Conservation (phyloP, 2,329 filamentous ascomycete species). For the Clarireedia homoeocarpa region DNA sequence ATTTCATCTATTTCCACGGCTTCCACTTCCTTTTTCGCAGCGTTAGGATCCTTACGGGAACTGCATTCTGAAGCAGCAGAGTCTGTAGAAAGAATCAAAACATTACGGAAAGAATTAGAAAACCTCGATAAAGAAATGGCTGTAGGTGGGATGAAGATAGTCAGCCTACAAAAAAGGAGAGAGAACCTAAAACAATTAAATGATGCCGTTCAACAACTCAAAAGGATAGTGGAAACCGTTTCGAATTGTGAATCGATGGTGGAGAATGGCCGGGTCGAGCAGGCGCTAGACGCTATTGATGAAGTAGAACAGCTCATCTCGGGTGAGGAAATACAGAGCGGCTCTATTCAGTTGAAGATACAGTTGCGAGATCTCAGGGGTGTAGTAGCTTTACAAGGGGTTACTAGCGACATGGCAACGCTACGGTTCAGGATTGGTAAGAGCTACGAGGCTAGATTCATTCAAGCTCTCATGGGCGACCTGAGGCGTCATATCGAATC, state of each 20-base stretch:
- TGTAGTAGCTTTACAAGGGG: slow-evolving; percentile 71
- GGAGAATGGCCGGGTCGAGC: slow-evolving; percentile 74
- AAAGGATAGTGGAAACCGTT: slow-evolving; percentile 68
- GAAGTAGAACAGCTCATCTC: slow-evolving; percentile 71
- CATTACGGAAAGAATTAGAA: slow-evolving; percentile 68
- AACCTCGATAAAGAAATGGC: slow-evolving; percentile 83
- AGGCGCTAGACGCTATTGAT: slow-evolving; percentile 71
- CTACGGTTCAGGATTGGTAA: slow-evolving; percentile 77
- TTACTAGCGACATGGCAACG: slow-evolving; percentile 67
- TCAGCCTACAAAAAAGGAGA: slow-evolving; percentile 71
- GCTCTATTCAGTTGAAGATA: slow-evolving; percentile 18
- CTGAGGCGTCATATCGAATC: slow-evolving; percentile 70
- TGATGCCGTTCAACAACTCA: slow-evolving; percentile 75
- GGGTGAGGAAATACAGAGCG: slow-evolving; percentile 46
- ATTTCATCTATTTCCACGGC: slow-evolving; percentile 95
- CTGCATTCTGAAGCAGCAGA: slow-evolving; percentile 87
- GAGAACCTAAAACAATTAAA: slow-evolving; percentile 80
- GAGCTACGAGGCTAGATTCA: slow-evolving; percentile 75
- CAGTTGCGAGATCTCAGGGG: slow-evolving; percentile 61
- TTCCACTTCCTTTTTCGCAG: slow-evolving; percentile 93
- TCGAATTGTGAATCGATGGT: slow-evolving; percentile 72
- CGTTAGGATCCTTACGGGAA: slow-evolving; percentile 81
- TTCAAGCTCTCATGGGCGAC: slow-evolving; percentile 70
- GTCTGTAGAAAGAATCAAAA: slow-evolving; percentile 80
- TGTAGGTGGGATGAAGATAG: slow-evolving; percentile 73